Evolutionary conservation across 1,284 basidiomycete species (phyloP).

Genomic region (Schizophyllum commune): DNA sequence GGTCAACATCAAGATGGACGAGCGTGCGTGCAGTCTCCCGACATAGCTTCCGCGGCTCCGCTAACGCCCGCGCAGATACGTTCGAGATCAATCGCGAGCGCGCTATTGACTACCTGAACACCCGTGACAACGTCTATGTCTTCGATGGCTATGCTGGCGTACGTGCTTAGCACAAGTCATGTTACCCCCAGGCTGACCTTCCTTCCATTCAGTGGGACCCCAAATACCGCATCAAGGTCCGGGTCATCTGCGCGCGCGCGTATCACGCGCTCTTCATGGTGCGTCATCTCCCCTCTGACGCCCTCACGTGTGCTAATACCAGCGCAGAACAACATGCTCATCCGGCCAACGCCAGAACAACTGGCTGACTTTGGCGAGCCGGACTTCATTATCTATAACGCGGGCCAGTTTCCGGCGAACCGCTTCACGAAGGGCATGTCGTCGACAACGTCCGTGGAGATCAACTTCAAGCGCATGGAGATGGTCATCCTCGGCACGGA

Average conservation of each 20-base stretch:
- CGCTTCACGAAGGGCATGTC: conserved; percentile 99
- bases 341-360: conserved; percentile 94
- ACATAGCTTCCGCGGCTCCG: conserved; percentile 3
- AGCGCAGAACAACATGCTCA: conserved; percentile 93
- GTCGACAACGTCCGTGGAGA: conserved; percentile 96
- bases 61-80: conserved; percentile 56
- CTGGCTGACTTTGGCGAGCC: conserved; percentile 95
- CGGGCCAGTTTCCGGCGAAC: conserved; percentile 99
- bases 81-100: conserved; percentile 99
- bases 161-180: conserved; percentile 20
- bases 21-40: conserved; percentile 50
- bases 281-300: conserved; percentile 25
- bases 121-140: conserved; percentile 97
- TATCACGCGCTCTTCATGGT: conserved; percentile 99
- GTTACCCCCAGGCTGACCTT: conserved; percentile 12
- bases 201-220: conserved; percentile 75
- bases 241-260: conserved; percentile 96
- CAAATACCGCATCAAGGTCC: conserved; percentile 99
- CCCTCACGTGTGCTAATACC: conserved; percentile 7
- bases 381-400: conserved; percentile 99
- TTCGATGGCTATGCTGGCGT: conserved; percentile 96
- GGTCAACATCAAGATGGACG: conserved; percentile 99
- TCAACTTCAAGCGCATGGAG: conserved; percentile 99
- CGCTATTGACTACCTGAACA: conserved; percentile 99
- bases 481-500: conserved; percentile 99